Evolutionary conservation across 192 early-diverging fungal genomes (phyloP).

Genomic region (Coemansia sp.): DNA sequence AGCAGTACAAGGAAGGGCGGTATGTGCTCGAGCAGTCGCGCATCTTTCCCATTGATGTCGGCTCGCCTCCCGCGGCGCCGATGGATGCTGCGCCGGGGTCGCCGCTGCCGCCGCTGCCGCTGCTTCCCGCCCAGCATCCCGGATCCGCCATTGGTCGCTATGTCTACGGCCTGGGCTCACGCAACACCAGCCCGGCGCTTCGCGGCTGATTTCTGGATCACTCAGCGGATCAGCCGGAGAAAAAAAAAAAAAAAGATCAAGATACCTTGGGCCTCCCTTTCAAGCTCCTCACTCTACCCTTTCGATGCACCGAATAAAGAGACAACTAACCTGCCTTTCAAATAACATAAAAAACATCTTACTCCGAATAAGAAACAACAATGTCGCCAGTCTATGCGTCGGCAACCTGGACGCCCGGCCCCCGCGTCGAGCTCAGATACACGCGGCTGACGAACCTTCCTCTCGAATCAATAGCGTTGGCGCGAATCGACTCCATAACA

Average conservation of each 20-base stretch:
- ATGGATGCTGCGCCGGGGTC: not conserved
- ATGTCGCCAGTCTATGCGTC: constrained; percentile 29
- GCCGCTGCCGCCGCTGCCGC: constrained; percentile 4
- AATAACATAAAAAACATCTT: too few species aligned
- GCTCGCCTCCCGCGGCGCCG: not conserved
- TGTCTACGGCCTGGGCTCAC: constrained; percentile 13
- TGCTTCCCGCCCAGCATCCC: constrained; percentile 11
- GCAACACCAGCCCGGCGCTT: constrained; percentile 5
- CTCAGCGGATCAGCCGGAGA: too few species aligned
- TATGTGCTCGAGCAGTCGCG: constrained; percentile 48
- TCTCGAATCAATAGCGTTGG: constrained; percentile 52
- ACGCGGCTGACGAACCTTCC: constrained; percentile 62
- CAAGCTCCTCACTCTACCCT: too few species aligned
- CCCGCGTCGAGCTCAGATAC: constrained; percentile 67
- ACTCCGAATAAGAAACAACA: too few species aligned
- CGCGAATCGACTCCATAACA: constrained; percentile 64
- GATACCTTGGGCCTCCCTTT: too few species aligned
- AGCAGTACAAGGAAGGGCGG: constrained; percentile 51
- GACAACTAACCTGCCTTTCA: too few species aligned
- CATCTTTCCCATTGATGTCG: constrained; percentile 18
- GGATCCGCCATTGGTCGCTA: not conserved
- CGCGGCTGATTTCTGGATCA: too few species aligned
- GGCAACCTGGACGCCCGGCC: constrained; percentile 64
- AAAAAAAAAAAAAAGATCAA: too few species aligned
- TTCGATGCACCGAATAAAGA: too few species aligned